phyloP scores from a whole-genome alignment of 352 stramenopile species.

The Pythium folliculosum region DNA sequence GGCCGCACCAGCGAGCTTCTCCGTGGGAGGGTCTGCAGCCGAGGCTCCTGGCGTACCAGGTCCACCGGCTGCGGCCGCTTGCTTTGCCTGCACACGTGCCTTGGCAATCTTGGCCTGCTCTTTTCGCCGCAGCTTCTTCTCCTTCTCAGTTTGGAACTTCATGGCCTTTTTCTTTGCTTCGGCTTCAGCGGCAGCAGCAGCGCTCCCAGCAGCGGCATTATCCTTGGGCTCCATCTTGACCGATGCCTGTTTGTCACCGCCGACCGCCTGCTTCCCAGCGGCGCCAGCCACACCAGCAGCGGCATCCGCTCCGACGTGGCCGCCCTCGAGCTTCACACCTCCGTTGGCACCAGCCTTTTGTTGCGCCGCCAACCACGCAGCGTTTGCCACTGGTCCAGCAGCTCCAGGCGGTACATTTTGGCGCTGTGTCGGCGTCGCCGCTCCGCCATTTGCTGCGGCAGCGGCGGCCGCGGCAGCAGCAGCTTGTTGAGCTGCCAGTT shows the following conservation, averaged over 20 bases:
- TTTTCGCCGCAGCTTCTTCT: slow-evolving; percentile 85
- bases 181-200: background rate
- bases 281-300: background rate
- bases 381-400: slow-evolving; percentile 12
- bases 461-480: slow-evolving; percentile 14
- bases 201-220: background rate
- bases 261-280: slow-evolving; percentile 15
- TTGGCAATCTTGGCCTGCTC: slow-evolving; percentile 83
- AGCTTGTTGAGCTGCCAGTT: slow-evolving; percentile 16
- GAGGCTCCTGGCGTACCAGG: background rate
- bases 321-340: slow-evolving; percentile 21
- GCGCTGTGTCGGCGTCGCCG: slow-evolving; percentile 8
- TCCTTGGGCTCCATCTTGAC: slow-evolving; percentile 28
- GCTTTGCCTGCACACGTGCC: slow-evolving; percentile 71
- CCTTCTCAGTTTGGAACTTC: slow-evolving; percentile 83
- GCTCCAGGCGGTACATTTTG: slow-evolving; percentile 11
- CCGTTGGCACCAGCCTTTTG: slow-evolving; percentile 20
- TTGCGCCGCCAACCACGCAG: slow-evolving; percentile 29
- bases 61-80: slow-evolving; percentile 37
- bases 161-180: slow-evolving; percentile 72
- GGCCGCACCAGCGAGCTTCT: background rate
- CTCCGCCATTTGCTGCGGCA: slow-evolving; percentile 14
- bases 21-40: background rate
- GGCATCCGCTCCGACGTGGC: slow-evolving; percentile 6
- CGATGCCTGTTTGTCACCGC: background rate